A percentile compares a stretch with the other conserved stretches of the same genome.
Conservation (phyloP, 345 rosid species). For the Erucastrum elatum region DNA sequence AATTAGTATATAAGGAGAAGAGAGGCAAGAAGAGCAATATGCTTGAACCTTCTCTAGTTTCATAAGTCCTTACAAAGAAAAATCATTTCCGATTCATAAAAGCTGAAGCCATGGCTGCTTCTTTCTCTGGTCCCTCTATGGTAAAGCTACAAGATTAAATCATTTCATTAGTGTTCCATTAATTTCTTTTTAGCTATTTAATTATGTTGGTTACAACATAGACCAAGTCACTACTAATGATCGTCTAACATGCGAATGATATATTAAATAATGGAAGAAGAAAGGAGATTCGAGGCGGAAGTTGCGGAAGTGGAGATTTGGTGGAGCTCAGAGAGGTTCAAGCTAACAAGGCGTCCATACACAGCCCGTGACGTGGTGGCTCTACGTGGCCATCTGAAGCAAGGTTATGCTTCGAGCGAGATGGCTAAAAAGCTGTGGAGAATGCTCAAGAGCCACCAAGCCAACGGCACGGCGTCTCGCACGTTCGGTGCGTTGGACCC, state of each 20-base stretch:
- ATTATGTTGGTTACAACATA: not conserved
- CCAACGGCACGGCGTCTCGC: slow-evolving; percentile 85
- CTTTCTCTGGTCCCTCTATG: slow-evolving; percentile 89
- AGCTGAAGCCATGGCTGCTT: slow-evolving; percentile 81
- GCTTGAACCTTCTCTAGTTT: slow-evolving; percentile 40
- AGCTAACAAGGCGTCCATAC: slow-evolving; percentile 77
- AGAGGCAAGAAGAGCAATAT: slow-evolving; percentile 23
- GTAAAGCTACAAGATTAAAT: slow-evolving; percentile 39
- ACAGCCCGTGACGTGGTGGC: slow-evolving; percentile 85
- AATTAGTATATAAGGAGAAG: slow-evolving; percentile 38
- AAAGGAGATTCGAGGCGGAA: slow-evolving; percentile 83
- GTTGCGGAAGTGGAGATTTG: slow-evolving; percentile 92
- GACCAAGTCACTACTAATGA: not conserved
- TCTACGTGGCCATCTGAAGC: slow-evolving; percentile 75
- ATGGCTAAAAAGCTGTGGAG: slow-evolving; percentile 88
- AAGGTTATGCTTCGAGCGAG: slow-evolving; percentile 81
- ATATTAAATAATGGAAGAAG: slow-evolving; percentile 80
- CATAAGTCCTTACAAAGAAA: slow-evolving; percentile 21
- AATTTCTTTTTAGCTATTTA: not conserved
- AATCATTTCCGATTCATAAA: slow-evolving; percentile 1
- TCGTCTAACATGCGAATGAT: not conserved
- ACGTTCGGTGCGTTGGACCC: slow-evolving; percentile 95
- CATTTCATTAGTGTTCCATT: not conserved
- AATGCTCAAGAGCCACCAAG: slow-evolving; percentile 85
- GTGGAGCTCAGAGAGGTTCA: slow-evolving; percentile 99